Base-by-base conservation (phyloP, 2,329 filamentous ascomycete species). In the Aspergillus costaricaensis region DNA sequence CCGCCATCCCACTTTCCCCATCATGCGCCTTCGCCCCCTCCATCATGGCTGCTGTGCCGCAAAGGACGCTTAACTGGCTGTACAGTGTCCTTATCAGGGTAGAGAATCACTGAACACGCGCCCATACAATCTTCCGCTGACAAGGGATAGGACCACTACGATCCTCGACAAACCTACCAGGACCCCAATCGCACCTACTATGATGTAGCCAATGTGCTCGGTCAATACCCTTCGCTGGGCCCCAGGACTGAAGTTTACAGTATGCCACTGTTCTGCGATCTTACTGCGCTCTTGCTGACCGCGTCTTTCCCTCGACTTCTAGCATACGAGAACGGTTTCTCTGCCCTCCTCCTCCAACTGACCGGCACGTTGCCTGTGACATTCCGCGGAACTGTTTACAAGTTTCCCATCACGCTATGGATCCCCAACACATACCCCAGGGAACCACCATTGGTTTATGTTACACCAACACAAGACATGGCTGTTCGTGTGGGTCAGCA, bases 221-320 rank as follows among this genome's bases (percentile, higher is more conserved):
- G 90, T 32, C 86, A 90, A 67, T 92, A 92, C 72, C 87, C 92
- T 7, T 90, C 91, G 2, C 83, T 99, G 21, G 85, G 89, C 8
- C 92, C 93, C 25, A 87, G 91, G 68, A 99, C 95, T 62, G 93
- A 98, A 76, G 93, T 98, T 55, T 96, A 98, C 78, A 98, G 92
- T 96, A 84, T 70, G 86, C 76, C 27, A 49, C 23, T 43, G 8
- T 44, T 9, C 7, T n/a, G 25, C 14, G 25, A 39, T 14, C 4
- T 30, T 52, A 49, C 12, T 36, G 30, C 12, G 7, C 44, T 17
- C n/a, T 15, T 17, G 7, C 14, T 39, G 44, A 54, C 56, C 49
- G 19, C 12, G 4, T 58, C 25, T 39, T 15, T 44, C 6, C 9
- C 57, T 60, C 62, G 10, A 66, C 14, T 21, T 53, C 48, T 71